Base-by-base conservation (phyloP, 2,329 filamentous ascomycete species). In the Beauveria sp. region DNA sequence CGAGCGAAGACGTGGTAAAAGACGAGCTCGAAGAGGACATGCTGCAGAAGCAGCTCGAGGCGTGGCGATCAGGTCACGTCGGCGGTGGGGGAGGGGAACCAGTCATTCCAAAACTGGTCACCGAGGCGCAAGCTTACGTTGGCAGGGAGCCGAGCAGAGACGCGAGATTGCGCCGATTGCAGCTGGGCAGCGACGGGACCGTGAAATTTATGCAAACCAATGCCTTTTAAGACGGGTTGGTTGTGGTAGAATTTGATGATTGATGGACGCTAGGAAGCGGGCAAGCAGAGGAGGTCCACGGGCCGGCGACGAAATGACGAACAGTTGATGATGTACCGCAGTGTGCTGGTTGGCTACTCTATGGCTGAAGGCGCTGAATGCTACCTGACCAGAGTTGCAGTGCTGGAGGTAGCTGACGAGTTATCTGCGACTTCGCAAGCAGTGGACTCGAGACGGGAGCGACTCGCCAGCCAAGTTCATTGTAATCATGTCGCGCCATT, bases 11-110 rank as follows among this genome's bases (percentile, higher is more conserved):
- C 42, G 79, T 77, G 62, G 74, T 74, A 68, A 78, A 81, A 61
- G 79, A 81, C 40, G 78, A 80, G 66, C 78, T 74, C 63, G 76
- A 80, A 28, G 79, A 81, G 59, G 76, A 79, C 72, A 78, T 77
- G 67, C 70, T 72, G 70, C 66, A 60, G 52, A 62, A 34, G 28
- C 48, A 59, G 59, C 59, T 52, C 20, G 51, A 61, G 59, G 51
- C 34, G 43, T 50, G 59, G 43, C 59, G 59, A 61, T 61, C 59
- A 56, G 59, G 59, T 61, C 43, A 54, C 54, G 61, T 60, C 60
- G 51, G 48, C 43, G 26, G 61, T 58, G 61, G 61, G 60, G 61
- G 61, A 62, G 61, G 61, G 61, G 61, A 58, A 46, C 55, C 48
- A 48, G 42, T 54, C 61, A 62, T 62, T 28, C 54, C 61, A 55